These are phyloP conservation scores for Trichophyton verrucosum DNA, from an alignment of 2,329 filamentous ascomycete species.

Conservation along the genomic window DNA sequence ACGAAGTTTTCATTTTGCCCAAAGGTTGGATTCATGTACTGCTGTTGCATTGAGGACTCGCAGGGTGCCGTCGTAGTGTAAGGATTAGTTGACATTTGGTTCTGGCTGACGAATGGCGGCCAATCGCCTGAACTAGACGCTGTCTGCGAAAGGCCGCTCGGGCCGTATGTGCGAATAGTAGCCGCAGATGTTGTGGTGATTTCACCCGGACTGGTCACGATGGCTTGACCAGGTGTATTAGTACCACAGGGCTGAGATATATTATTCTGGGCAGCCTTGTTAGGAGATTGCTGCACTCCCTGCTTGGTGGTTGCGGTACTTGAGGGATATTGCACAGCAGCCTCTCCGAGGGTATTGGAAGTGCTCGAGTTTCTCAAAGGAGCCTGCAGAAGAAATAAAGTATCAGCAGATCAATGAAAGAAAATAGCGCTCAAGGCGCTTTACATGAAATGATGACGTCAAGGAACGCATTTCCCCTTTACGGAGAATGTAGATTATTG, in stretches of 20 bases:
- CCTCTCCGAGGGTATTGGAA: not conserved
- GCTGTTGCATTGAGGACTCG: not conserved
- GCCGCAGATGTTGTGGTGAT: not conserved
- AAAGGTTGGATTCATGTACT: not conserved
- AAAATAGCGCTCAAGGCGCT: not conserved
- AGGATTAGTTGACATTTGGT: not conserved
- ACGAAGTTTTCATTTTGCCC: not conserved
- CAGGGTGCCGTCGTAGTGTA: not conserved
- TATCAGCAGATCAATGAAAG: not conserved
- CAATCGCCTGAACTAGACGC: not conserved
- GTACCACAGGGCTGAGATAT: not conserved
- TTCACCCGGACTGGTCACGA: not conserved
- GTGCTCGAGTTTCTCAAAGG: not conserved
- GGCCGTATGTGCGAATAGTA: not conserved
- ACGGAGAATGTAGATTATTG: not conserved
- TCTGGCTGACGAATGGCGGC: slow-evolving; percentile 1
- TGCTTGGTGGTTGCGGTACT: not conserved
- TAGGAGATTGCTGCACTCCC: not conserved
- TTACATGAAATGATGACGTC: not conserved
- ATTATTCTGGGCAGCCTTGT: not conserved
- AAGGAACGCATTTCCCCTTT: not conserved
- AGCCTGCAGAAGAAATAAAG: not conserved
- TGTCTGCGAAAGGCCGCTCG: not conserved
- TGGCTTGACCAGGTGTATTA: not conserved
- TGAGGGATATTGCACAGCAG: not conserved